A percentile compares a stretch with the other conserved stretches of the same genome.
Evolutionary conservation across 495 filamentous ascomycete species (phyloP).

Genomic region (Xylaria cubensis): DNA sequence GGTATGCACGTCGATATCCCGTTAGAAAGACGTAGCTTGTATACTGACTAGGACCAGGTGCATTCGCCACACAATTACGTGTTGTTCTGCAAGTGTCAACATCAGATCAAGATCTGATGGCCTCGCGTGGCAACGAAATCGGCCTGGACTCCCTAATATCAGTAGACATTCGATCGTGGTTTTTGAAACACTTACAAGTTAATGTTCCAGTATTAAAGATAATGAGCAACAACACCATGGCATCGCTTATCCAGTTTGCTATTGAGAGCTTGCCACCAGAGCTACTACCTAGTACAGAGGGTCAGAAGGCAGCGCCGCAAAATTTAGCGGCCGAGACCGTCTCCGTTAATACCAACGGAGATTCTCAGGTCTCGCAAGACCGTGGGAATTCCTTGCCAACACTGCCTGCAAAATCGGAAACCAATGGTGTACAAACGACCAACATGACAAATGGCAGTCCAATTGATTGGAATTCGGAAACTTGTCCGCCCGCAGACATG

Average conservation of each 20-base stretch:
- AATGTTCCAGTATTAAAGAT: slow-evolving; percentile 48
- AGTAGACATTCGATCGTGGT: slow-evolving; percentile 47
- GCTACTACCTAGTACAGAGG: not conserved
- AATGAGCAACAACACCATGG: slow-evolving; percentile 36
- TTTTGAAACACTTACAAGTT: slow-evolving; percentile 40
- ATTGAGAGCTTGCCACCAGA: slow-evolving; percentile 21
- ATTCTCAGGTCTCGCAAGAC: not conserved
- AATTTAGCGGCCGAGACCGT: not conserved
- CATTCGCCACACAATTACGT: slow-evolving; percentile 18
- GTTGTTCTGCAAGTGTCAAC: slow-evolving; percentile 15
- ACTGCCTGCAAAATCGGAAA: not conserved
- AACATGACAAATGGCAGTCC: not conserved
- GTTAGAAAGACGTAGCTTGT: not conserved
- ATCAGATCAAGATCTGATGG: slow-evolving; percentile 25
- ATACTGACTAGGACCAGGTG: slow-evolving; percentile 11
- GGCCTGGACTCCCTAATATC: slow-evolving; percentile 46
- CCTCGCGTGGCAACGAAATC: slow-evolving; percentile 32
- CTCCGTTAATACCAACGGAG: not conserved
- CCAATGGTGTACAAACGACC: not conserved
- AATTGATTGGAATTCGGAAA: not conserved
- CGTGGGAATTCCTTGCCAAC: not conserved
- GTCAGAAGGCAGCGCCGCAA: not conserved
- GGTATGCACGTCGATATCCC: slow-evolving; percentile 19
- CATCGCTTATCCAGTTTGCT: slow-evolving; percentile 18
- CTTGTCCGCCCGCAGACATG: not conserved